These are phyloP conservation scores for Glycine latifolia DNA, from an alignment of 306 rosid genomes.

Conservation along the genomic window DNA sequence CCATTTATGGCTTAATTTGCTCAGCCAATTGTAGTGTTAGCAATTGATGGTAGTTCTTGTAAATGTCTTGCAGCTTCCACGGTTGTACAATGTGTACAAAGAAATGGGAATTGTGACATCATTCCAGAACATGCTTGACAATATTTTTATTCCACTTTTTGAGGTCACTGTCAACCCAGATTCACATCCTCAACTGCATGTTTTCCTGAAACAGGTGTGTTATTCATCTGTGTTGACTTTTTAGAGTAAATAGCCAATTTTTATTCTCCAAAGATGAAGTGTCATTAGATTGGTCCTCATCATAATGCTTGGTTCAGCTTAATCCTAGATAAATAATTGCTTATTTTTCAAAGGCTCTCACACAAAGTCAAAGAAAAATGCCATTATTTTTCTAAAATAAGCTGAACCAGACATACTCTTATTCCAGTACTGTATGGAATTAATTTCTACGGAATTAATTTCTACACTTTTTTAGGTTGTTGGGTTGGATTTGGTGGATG, in stretches of 20 bases:
- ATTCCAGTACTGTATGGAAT: neutral
- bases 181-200: conserved; percentile 97
- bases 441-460: conserved; percentile 24
- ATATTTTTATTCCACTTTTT: conserved; percentile 92
- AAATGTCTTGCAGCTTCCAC: conserved; percentile 77
- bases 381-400: neutral
- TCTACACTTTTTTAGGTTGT: conserved; percentile 68
- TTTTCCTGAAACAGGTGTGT: conserved; percentile 90
- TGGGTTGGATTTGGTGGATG: conserved; percentile 96
- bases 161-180: conserved; percentile 97
- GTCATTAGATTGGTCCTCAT: neutral
- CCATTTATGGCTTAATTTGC: conserved; percentile 25
- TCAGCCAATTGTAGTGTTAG: conserved; percentile 10
- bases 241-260: conserved; percentile 1
- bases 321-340: neutral
- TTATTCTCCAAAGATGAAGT: neutral
- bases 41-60: conserved; percentile 34
- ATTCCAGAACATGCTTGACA: conserved; percentile 96
- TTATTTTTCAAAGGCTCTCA: neutral
- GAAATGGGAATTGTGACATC: conserved; percentile 99
- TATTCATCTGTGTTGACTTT: neutral
- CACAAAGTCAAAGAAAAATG: neutral
- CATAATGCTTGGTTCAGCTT: neutral
- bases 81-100: conserved; percentile 90
- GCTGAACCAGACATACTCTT: neutral